Evolutionary conservation across 306 rosid genomes (phyloP).

Genomic region (Sindora glabra): DNA sequence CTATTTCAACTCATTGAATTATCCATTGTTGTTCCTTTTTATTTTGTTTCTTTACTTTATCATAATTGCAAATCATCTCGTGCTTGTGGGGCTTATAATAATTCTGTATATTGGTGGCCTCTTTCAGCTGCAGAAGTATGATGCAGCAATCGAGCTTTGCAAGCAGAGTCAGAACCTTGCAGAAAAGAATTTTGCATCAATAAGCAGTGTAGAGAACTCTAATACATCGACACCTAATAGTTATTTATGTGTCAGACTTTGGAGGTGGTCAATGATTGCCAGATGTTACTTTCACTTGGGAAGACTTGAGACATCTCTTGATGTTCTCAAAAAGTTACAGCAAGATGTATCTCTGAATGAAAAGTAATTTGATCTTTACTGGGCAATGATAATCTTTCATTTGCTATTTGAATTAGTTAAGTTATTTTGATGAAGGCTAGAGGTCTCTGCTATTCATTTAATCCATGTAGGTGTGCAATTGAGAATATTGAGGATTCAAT

Average conservation of each 20-base stretch:
- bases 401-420: slow-evolving; percentile 16
- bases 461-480: slow-evolving; percentile 31
- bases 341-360: slow-evolving; percentile 33
- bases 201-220: slow-evolving; percentile 13
- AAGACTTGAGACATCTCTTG: slow-evolving; percentile 74
- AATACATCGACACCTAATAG: slow-evolving; percentile 27
- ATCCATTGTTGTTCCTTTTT: slow-evolving; percentile 5
- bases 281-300: slow-evolving; percentile 83
- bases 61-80: not conserved
- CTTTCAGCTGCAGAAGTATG: slow-evolving; percentile 67
- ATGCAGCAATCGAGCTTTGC: slow-evolving; percentile 66
- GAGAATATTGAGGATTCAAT: slow-evolving; percentile 37
- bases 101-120: slow-evolving; percentile 19
- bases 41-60: not conserved
- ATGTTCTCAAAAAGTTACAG: slow-evolving; percentile 55
- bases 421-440: slow-evolving; percentile 7
- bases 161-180: slow-evolving; percentile 64
- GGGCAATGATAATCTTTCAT: slow-evolving; percentile 12
- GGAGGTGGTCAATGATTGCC: slow-evolving; percentile 85
- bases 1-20: slow-evolving; percentile 8
- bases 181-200: slow-evolving; percentile 53
- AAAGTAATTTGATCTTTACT: slow-evolving; percentile 39
- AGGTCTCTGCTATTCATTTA: slow-evolving; percentile 25
- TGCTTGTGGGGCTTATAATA: slow-evolving; percentile 13
- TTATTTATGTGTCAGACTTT: slow-evolving; percentile 35